Base-by-base conservation (phyloP, 192 early-diverging fungal genomes). In the Coemansia sp. region DNA sequence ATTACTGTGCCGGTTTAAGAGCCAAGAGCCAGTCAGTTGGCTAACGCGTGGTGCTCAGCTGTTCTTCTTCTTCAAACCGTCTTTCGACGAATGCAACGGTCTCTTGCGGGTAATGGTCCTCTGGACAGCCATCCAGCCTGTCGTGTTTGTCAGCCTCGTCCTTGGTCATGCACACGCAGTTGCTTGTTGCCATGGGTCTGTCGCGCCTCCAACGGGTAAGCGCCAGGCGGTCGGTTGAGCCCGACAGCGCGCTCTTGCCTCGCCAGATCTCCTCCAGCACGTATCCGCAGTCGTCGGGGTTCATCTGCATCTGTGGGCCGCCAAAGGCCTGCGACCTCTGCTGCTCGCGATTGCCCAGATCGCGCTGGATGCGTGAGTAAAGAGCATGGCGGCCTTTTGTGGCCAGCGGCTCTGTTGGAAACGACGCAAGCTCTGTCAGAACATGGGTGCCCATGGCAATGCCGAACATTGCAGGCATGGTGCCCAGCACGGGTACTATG, bases 381-480 rank as follows among this genome's bases (percentile, higher is more conserved):
- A 90, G 81, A 25, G 85, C 84, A 23, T 91, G 85, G 20, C 94
- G 88, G 30, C 83, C 70, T 55, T 93, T 93, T 72, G 89, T 82
- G 0, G 89, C 76, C 28, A 93, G 68, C 2, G 91, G 91, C 40
- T 91, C 86, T 2, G 86, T 84, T 13, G 86, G 86, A 67, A 84
- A 88, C 10, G 69, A 75, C 6, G 87, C 84, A 52, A 91, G 73
- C 58, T 75, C 79, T 17, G 86, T 84, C 38, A 94, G 82, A 6
- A 95, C 90, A 68, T 94, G 88, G 0, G 92, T 90, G 11, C 92
- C 95, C 83, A 97, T 90, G 10, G 91, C 82, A 68, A 89, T 92
- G 40, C 95, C 97, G 82, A 99, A 99, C 64, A 97, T 87, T 17
- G 93, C 92, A 0, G 97, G 97, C 53, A 99, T 78, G 1, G 96